These are phyloP conservation scores for Fusarium sp. DNA, from an alignment of 2,329 filamentous ascomycete species.

Conservation along the genomic window DNA sequence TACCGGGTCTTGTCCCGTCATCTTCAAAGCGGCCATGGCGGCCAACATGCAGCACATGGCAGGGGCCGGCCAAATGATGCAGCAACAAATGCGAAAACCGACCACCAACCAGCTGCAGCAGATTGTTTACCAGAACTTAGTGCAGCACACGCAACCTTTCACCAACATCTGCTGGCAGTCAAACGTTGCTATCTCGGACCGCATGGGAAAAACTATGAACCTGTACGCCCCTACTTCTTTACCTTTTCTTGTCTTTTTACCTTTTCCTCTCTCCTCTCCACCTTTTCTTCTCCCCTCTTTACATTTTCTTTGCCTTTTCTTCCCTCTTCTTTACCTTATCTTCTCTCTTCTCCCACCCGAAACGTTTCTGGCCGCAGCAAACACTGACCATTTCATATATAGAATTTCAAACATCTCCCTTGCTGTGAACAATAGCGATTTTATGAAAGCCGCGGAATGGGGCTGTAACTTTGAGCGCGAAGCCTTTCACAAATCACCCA, in stretches of 20 bases:
- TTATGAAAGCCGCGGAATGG: constrained; percentile 54
- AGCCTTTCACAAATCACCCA: constrained; percentile 57
- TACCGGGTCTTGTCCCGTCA: constrained; percentile 38
- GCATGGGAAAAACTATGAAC: constrained; percentile 56
- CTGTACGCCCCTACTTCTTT: constrained; percentile 50
- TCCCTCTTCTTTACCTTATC: background rate
- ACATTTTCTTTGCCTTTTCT: background rate
- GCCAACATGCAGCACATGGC: constrained; percentile 69
- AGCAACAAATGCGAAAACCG: constrained; percentile 54
- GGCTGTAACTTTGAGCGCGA: constrained; percentile 62
- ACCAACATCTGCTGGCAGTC: constrained; percentile 55
- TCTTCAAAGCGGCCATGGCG: constrained; percentile 63
- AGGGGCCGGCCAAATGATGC: constrained; percentile 59
- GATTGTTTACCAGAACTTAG: constrained; percentile 55
- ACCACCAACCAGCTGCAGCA: constrained; percentile 50
- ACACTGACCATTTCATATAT: constrained; percentile 14
- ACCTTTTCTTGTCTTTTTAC: too few relatives aligned
- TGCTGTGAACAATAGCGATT: constrained; percentile 56
- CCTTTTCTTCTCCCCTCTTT: too few relatives aligned
- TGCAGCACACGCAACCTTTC: constrained; percentile 48
- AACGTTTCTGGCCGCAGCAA: constrained; percentile 13
- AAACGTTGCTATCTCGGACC: constrained; percentile 52
- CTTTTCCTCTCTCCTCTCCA: too few relatives aligned
- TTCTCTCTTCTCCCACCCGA: constrained; percentile 16
- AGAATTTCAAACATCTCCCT: constrained; percentile 65